These are phyloP conservation scores for Omphalea diandra DNA, from an alignment of 441 rosid genomes.

Conservation along the genomic window DNA sequence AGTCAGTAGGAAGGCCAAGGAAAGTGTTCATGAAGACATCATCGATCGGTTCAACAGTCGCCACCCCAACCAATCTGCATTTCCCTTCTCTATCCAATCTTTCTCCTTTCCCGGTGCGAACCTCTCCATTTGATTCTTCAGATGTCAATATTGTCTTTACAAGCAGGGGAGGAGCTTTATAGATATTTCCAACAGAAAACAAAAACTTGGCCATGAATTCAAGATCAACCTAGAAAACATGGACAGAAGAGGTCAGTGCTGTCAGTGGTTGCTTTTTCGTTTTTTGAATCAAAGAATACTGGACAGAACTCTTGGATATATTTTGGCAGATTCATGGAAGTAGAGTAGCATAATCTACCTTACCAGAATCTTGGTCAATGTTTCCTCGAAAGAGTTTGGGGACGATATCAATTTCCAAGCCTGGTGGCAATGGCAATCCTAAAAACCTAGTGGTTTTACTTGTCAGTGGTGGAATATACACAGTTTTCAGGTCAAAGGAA, in stretches of 20 bases:
- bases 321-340: too few relatives aligned
- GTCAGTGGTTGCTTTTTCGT: background rate
- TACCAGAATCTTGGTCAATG: slow-evolving; percentile 55
- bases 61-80: slow-evolving; percentile 86
- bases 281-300: background rate
- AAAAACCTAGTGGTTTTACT: slow-evolving; percentile 63
- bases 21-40: slow-evolving; percentile 75
- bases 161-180: slow-evolving; percentile 66
- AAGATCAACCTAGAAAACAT: slow-evolving; percentile 51
- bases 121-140: slow-evolving; percentile 61
- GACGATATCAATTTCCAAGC: slow-evolving; percentile 63
- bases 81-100: slow-evolving; percentile 63
- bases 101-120: slow-evolving; percentile 66
- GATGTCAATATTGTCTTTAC: slow-evolving; percentile 76
- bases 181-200: slow-evolving; percentile 67
- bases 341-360: slow-evolving; percentile 37
- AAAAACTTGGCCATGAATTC: slow-evolving; percentile 67
- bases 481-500: slow-evolving; percentile 49
- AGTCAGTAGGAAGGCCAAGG: slow-evolving; percentile 68
- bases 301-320: too few relatives aligned
- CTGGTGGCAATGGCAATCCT: slow-evolving; percentile 80
- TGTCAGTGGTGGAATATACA: slow-evolving; percentile 65
- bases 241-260: background rate
- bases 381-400: slow-evolving; percentile 71
- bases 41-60: slow-evolving; percentile 57